Percentiles rank a stretch among this genome's conserved stretches.
These are phyloP conservation scores for Botrytis squamosa DNA, from an alignment of 2,329 filamentous ascomycete species.

Conservation along the genomic window DNA sequence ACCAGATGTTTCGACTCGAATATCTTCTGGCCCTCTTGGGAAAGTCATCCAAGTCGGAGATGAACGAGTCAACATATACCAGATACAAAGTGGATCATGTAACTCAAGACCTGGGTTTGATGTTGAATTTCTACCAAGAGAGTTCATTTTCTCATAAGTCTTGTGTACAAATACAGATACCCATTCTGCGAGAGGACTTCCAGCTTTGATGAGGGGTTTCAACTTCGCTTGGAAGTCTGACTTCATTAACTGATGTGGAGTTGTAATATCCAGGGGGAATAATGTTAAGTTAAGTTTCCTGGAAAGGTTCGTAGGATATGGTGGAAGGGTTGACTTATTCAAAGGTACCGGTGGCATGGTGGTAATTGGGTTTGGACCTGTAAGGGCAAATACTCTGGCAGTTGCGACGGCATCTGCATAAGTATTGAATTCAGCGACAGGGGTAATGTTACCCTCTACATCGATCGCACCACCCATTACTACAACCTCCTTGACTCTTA, in stretches of 20 bases:
- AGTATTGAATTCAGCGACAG: conserved; percentile 91
- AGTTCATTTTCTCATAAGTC: conserved; percentile 66
- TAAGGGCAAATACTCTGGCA: conserved; percentile 74
- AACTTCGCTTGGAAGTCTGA: conserved; percentile 58
- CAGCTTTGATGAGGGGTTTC: conserved; percentile 54
- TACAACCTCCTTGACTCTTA: conserved; percentile 84
- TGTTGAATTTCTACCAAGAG: conserved; percentile 53
- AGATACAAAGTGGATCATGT: conserved; percentile 76
- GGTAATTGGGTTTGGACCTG: conserved; percentile 67
- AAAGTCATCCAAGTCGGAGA: conserved; percentile 58
- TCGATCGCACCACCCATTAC: conserved; percentile 92
- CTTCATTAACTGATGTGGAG: conserved; percentile 63
- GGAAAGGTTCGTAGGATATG: conserved; percentile 64
- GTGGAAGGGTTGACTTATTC: conserved; percentile 50
- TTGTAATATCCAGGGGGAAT: conserved; percentile 77
- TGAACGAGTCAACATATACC: conserved; percentile 68
- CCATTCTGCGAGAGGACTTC: conserved; percentile 74
- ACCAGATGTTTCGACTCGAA: conserved; percentile 83
- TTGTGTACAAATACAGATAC: conserved; percentile 68
- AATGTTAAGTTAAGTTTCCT: conserved; percentile 64
- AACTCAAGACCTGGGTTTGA: conserved; percentile 61
- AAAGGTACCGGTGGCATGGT: conserved; percentile 73
- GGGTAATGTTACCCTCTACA: conserved; percentile 77
- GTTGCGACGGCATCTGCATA: conserved; percentile 82
- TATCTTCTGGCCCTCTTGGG: conserved; percentile 65